phyloP scores from a whole-genome alignment of 1,139 yeast species.

The Hyphopichia pseudoburtonii region DNA sequence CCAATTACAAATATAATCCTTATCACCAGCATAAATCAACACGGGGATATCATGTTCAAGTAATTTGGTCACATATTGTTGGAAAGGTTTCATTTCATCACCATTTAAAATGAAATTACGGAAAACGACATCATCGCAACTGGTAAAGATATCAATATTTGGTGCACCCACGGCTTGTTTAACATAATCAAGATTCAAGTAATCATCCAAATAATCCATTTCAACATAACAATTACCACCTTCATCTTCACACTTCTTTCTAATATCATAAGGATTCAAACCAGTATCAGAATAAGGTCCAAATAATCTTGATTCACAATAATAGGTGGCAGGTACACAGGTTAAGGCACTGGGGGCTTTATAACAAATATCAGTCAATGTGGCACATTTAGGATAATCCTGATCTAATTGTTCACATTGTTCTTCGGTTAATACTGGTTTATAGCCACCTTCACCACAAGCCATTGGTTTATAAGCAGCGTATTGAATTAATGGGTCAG shows the following conservation, averaged over 20 bases:
- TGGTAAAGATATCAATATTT: conserved; percentile 51
- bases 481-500: conserved; percentile 71
- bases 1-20: conserved; percentile 43
- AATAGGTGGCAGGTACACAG: conserved; percentile 55
- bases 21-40: conserved; percentile 41
- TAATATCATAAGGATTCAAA: conserved; percentile 67
- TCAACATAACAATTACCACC: conserved; percentile 59
- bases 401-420: conserved; percentile 57
- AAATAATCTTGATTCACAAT: conserved; percentile 38
- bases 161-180: conserved; percentile 61
- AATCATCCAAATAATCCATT: conserved; percentile 53
- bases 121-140: conserved; percentile 60
- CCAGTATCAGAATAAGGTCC: conserved; percentile 60
- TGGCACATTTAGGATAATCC: conserved; percentile 56
- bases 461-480: conserved; percentile 79
- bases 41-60: conserved; percentile 49
- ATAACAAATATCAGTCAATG: conserved; percentile 56
- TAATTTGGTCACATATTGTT: conserved; percentile 56
- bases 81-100: conserved; percentile 68
- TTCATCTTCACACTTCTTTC: conserved; percentile 55
- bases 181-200: conserved; percentile 59
- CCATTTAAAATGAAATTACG: conserved; percentile 56
- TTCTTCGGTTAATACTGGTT: conserved; percentile 60
- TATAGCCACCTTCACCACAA: conserved; percentile 79
- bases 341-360: conserved; percentile 41